These are phyloP conservation scores for Rutidosis leptorrhynchoides DNA, from an alignment of 129 eudicot genomes.

Conservation along the genomic window DNA sequence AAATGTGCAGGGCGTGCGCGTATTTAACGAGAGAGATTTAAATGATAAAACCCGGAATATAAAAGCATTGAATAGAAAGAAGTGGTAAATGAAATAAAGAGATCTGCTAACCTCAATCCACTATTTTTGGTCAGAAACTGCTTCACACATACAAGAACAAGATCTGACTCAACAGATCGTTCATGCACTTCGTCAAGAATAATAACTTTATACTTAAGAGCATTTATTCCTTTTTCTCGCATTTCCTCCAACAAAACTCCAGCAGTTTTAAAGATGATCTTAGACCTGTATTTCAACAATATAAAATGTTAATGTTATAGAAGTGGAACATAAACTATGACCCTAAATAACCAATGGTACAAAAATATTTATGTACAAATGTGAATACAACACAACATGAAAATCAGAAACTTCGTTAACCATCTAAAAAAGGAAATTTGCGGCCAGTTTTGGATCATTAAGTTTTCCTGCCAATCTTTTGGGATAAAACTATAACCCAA, in stretches of 20 bases:
- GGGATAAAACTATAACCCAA: conserved; percentile 18
- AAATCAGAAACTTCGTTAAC: conserved; percentile 10
- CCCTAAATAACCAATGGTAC: too few species aligned
- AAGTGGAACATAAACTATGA: too few species aligned
- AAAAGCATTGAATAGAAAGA: background rate
- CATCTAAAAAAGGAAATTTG: conserved; percentile 12
- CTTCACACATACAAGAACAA: conserved; percentile 93
- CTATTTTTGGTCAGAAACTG: conserved; percentile 66
- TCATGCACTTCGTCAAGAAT: conserved; percentile 98
- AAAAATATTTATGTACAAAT: too few species aligned
- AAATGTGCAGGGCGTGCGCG: background rate
- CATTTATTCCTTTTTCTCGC: conserved; percentile 86
- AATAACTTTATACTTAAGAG: conserved; percentile 84
- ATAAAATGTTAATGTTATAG: background rate
- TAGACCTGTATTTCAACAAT: conserved; percentile 53
- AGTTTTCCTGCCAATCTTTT: conserved; percentile 8
- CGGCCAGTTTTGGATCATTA: conserved; percentile 10
- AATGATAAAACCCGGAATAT: background rate
- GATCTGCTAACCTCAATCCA: conserved; percentile 53
- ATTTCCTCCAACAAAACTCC: conserved; percentile 97
- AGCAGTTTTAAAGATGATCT: conserved; percentile 94
- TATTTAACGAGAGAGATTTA: background rate
- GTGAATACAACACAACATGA: too few species aligned
- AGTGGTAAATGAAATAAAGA: conserved; percentile 15
- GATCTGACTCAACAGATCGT: conserved; percentile 98